Base-by-base conservation (phyloP, 805 yeast genomes). In the Candida succiphila region DNA sequence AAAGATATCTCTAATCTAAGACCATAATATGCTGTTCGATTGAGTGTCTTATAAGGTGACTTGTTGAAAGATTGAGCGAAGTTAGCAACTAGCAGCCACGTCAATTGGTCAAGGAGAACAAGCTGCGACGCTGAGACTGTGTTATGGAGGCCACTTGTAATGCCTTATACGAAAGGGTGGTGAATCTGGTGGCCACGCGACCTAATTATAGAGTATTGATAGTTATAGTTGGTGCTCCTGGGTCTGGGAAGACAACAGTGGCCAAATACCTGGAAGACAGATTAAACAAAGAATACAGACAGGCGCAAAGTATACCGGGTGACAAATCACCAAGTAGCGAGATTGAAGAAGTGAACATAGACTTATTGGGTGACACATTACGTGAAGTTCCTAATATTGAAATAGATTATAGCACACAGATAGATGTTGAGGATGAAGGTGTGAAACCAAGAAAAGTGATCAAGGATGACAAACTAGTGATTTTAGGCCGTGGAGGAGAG, bases 201-300 rank as follows among this genome's bases (percentile, higher is more conserved):
- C 37, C 39, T 0, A 49, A 52, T 26, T 63, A 69, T 37, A 58
- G 88, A 41, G 51, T 75, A 2, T 38, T 79, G 14, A 60, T 86
- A 8, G 58, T 80, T 1, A 46, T 86, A 10, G 75, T 78, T 3
- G 95, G 95, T 1, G 66, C 76, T 1, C 95, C 95, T 2, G 95
- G 95, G 5, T 74, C 88, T 1, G 95, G 95, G 0, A 85, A 85
- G 51, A 69, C 88, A 4, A 81, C 94, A 0, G 47, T 77, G 24
- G 76, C 88, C 1, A 48, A 49, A 25, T 35, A 52, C 4, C 26
- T 24, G 2, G n/a, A 18, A 7, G 13, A 23, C 7, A 4, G 21
- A 4, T 15, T 30, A 9, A 30, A 30, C 18, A 7, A 13, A 2
- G 37, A 45, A 40, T 58, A 42, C 30, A 27, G 36, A 9, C n/a